These are phyloP conservation scores for Mucor irregularis DNA, from an alignment of 371 early-diverging fungal species.

Conservation along the genomic window DNA sequence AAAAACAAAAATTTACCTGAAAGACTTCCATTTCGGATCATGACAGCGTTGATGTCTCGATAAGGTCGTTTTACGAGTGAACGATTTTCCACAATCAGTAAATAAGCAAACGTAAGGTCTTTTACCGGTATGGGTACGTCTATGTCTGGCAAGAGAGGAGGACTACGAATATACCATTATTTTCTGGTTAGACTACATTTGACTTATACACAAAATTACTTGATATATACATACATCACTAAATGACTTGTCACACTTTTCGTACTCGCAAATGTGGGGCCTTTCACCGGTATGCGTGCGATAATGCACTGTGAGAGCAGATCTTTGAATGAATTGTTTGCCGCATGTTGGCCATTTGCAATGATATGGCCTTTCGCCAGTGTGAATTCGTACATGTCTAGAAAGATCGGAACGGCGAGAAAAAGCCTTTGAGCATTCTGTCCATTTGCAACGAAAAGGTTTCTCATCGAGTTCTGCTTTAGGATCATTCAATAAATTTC, in stretches of 20 bases:
- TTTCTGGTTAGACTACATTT: not conserved
- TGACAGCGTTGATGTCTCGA: constrained; percentile 65
- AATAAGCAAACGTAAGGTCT: constrained; percentile 48
- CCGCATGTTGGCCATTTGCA: constrained; percentile 67
- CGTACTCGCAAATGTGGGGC: constrained; percentile 72
- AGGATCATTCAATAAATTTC: constrained; percentile 44
- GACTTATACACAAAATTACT: not conserved
- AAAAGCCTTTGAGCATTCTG: constrained; percentile 70
- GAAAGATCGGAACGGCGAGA: constrained; percentile 80
- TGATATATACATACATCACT: constrained; percentile 47
- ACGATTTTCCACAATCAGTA: constrained; percentile 56
- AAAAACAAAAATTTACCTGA: constrained; percentile 23
- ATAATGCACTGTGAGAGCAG: constrained; percentile 78
- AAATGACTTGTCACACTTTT: constrained; percentile 58
- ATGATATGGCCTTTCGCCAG: constrained; percentile 69
- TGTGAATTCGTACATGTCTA: constrained; percentile 76
- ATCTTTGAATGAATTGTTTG: constrained; percentile 78
- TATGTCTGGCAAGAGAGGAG: constrained; percentile 48
- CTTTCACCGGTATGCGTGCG: constrained; percentile 82
- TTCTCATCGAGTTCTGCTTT: constrained; percentile 29
- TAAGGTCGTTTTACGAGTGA: constrained; percentile 69
- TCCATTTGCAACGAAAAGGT: constrained; percentile 66
- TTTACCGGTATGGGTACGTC: constrained; percentile 53
- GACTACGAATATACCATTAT: constrained; percentile 28
- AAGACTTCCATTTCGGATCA: constrained; percentile 36